Evolutionary conservation across 345 rosid genomes (phyloP), one percentile per base, ranked within the genome.

Genomic region (Carallia brachiata): DNA sequence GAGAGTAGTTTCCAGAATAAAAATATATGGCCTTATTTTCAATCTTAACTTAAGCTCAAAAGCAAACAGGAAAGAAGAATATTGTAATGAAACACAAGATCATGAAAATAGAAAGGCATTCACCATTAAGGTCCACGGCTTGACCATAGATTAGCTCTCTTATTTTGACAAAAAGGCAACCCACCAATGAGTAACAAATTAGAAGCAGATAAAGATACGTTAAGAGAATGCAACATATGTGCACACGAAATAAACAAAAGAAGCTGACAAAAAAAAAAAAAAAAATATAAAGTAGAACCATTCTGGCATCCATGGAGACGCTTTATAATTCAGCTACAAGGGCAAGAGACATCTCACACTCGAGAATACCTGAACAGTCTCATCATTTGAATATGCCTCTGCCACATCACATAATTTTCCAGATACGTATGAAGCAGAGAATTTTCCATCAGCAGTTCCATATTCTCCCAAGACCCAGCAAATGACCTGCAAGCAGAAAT

Each of bases 381-480:
- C 98, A 73, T 95, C 96, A 83, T 85, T 88, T 67, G 97, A 92
- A 81, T 95, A 95, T 58, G 98, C 92, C 63, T 95, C 98, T 19
- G 97, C 93, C 78, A 89, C 93, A 78, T 95, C 99, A 40, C 99
- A 92, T 32, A 95, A 78, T 79, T 92, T 95, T 80, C 99, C 97
- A 37, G 90, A 84, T 53, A 92, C 82, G 65, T 92, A 89, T 47
- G 92, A 89, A 54, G 92, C 87, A 69, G 99, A 86, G 75, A 85
- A 89, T 75, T 88, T 89, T 67, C 91, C 92, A 75, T 89, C 92
- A 66, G 92, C 89, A 52, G 93, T 88, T 70, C 98, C 98, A 65
- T 90, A 95, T 71, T 95, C 98, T 75, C 99, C 99, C 82, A 89
- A 70, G 57, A 92, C 98, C 98, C 99, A 95, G 75, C 98, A 95